Conservation (phyloP, 2,329 filamentous ascomycete species). For the Hymenoscyphus fructigenus region DNA sequence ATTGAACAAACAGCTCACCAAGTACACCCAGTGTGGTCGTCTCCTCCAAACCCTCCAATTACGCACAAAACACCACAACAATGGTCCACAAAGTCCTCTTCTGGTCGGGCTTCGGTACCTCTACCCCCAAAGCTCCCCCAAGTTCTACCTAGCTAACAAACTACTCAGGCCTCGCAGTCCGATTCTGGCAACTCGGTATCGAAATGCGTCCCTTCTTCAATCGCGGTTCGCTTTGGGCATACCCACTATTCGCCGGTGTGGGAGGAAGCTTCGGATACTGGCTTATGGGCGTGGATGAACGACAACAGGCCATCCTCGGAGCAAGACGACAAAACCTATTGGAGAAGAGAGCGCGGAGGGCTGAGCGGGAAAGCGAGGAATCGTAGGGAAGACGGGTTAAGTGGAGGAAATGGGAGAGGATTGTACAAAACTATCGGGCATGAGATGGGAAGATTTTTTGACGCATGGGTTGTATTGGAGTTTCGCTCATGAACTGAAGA, state of each 20-base stretch:
- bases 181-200: slow-evolving; percentile 95
- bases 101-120: slow-evolving; percentile 86
- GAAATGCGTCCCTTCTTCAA: slow-evolving; percentile 97
- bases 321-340: slow-evolving; percentile 79
- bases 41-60: neutral
- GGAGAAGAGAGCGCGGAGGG: slow-evolving; percentile 84
- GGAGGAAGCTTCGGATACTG: slow-evolving; percentile 96
- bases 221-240: slow-evolving; percentile 81
- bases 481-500: neutral
- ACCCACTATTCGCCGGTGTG: slow-evolving; percentile 82
- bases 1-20: neutral
- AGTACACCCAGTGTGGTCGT: neutral
- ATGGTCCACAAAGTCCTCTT: slow-evolving; percentile 63
- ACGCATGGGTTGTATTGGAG: slow-evolving; percentile 3
- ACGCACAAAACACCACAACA: slow-evolving; percentile 16
- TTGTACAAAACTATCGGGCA: slow-evolving; percentile 10
- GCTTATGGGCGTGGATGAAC: slow-evolving; percentile 85
- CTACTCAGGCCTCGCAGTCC: slow-evolving; percentile 79
- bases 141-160: slow-evolving; percentile 27
- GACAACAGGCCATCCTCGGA: slow-evolving; percentile 72
- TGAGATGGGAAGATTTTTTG: slow-evolving; percentile 4
- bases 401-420: neutral
- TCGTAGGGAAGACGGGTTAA: neutral
- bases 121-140: slow-evolving; percentile 19
- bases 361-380: slow-evolving; percentile 49